Base-by-base conservation (phyloP, 1,139 yeast genomes). In the Geotrichum bryndzae region DNA sequence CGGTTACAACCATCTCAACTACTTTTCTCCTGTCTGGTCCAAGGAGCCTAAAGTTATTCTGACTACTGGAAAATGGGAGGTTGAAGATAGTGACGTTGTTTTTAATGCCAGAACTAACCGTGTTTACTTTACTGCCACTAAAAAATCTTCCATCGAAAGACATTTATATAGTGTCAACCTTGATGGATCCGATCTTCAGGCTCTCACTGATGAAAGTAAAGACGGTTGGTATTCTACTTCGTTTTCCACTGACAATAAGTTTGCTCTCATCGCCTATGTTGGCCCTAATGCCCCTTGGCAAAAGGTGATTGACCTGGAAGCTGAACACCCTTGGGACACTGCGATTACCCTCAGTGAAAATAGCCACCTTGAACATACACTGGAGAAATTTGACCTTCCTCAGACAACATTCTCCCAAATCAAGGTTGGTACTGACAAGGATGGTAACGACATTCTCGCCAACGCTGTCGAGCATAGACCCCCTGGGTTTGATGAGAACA, bases 401-500 rank as follows among this genome's bases (percentile, higher is more conserved):
- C 76, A 81, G 0, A 82, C 81, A 35, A 72, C 76, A 1, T 85
- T 79, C 70, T 80, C 81, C 57, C 77, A 80, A 38, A 76, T 86
- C 48, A 73, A 72, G 35, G 76, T 86, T 3, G 85, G 78, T 22
- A 72, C 73, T 41, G 71, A 72, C 55, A 71, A 69, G 33, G 71
- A 70, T 1, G 72, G 77, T 59, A 57, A 65, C 18, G 66, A 75
- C 31, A 73, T 85, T 4, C 70, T 73, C n/a, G 78, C 89, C 46
- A 87, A 89, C 71, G 83, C 86, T 61, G 76, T 87, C 57, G 97
- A 92, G 72, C 86, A 88, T 4, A 77, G 84, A 50, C 99, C 99
- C 0, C 82, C 85, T 0, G 78, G 81, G 63, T 88, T 91, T 70
- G 79, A 87, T 67, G 79, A 84, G 2, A 63, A 66, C 41, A 66